Evolutionary conservation across 768 basidiomycete genomes (phyloP).

Genomic region (Clathrus columnatus): DNA sequence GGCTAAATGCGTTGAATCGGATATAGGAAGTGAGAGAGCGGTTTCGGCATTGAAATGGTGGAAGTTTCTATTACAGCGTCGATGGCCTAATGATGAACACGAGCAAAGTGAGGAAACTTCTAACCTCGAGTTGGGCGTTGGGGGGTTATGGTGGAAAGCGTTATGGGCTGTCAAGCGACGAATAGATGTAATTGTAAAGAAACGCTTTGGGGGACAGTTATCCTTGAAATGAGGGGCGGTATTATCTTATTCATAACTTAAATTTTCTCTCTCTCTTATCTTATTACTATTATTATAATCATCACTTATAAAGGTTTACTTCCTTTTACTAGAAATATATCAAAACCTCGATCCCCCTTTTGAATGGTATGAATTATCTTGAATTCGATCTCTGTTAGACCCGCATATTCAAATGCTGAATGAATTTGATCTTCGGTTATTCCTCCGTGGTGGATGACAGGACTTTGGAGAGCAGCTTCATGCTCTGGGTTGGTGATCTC

Average conservation of each 20-base stretch:
- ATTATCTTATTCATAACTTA: slow-evolving; percentile 23
- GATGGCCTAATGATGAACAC: slow-evolving; percentile 52
- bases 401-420: slow-evolving; percentile 42
- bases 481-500: neutral
- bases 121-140: slow-evolving; percentile 32
- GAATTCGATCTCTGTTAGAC: slow-evolving; percentile 38
- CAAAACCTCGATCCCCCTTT: slow-evolving; percentile 24
- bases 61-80: slow-evolving; percentile 56
- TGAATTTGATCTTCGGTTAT: slow-evolving; percentile 42
- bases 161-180: slow-evolving; percentile 60
- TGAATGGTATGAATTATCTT: slow-evolving; percentile 13
- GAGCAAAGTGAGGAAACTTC: slow-evolving; percentile 25
- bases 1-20: slow-evolving; percentile 56
- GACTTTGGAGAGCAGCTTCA: slow-evolving; percentile 1
- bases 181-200: slow-evolving; percentile 56
- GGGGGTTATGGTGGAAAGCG: slow-evolving; percentile 73
- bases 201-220: slow-evolving; percentile 65
- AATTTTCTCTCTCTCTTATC: slow-evolving; percentile 6
- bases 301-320: slow-evolving; percentile 10
- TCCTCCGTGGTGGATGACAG: slow-evolving; percentile 49
- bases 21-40: slow-evolving; percentile 63
- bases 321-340: slow-evolving; percentile 55
- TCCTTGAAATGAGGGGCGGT: slow-evolving; percentile 39
- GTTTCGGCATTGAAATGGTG: slow-evolving; percentile 75
- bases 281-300: slow-evolving; percentile 11